Evolutionary conservation across 2,329 filamentous ascomycete species (phyloP), one percentile per base, ranked within the genome.

Genomic region (Anisogramma anomala): DNA sequence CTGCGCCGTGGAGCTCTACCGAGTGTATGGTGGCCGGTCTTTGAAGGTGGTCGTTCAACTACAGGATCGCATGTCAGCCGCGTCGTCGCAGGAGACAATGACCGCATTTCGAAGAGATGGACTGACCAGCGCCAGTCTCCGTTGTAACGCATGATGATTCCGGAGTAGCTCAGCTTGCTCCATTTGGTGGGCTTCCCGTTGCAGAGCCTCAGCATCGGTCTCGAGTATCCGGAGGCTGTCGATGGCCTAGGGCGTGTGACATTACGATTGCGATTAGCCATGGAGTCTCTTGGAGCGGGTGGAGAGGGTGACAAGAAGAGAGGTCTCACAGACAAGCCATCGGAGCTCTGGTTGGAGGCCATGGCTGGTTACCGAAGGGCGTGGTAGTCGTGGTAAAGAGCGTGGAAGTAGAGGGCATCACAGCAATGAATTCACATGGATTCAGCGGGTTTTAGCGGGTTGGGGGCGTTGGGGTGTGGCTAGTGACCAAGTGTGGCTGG

Each of bases 21-120:
- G 85, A 84, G 52, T 84, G 84, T 58, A 98, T 81, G 11, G 86
- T 85, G 53, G 91, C 84, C 30, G 91, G 89, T 43, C 91, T 76
- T 32, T 84, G 84, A 50, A 82, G 81, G 60, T 96, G 94, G 62
- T 83, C 75, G 50, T 78, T 74, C 55, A 93, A 74, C 82, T 87
- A 48, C 17, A 15, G 36, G 27, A 35, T 47, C 31, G 35, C 36
- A 44, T 41, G 41, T 46, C 41, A 46, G 41, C 14, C 26, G 31
- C 6, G 15, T 11, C 20, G 13, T 10, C 20, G 18, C 3, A 17
- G 14, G 20, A 28, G 18, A 20, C 13, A 19, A 27, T 14, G 23
- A 3, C 18, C 15, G 9, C 9, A 33, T 20, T 25, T 8, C 14
- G 11, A 13, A 15, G 4, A 5, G 7, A 8, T 18, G 23, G 23